Conservation (phyloP, 2,329 filamentous ascomycete species). For the Aspergillus chevalieri region DNA sequence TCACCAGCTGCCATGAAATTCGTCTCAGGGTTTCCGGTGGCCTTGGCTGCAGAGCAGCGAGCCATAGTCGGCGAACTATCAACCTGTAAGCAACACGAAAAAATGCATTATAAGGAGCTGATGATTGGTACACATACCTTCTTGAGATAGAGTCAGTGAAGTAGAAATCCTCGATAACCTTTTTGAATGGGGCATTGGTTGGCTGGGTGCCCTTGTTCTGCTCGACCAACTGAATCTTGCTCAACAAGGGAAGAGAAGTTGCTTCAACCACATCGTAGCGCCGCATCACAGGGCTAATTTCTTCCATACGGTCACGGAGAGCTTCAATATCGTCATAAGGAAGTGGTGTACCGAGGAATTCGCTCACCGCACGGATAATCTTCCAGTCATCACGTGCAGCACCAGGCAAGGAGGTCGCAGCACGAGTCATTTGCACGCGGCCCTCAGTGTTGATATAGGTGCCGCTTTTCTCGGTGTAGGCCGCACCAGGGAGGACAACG, state of each 20-base stretch:
- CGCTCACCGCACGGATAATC: conserved; percentile 87
- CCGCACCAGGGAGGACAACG: conserved; percentile 84
- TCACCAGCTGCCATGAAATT: conserved; percentile 71
- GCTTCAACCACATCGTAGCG: conserved; percentile 89
- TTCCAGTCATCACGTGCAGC: conserved; percentile 97
- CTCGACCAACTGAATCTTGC: conserved; percentile 92
- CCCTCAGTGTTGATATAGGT: conserved; percentile 99
- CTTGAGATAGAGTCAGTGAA: conserved; percentile 96
- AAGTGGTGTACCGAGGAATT: conserved; percentile 80
- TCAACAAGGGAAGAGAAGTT: conserved; percentile 64
- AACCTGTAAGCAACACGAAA: conserved; percentile 10
- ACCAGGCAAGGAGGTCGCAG: conserved; percentile 80
- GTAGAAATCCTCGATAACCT: conserved; percentile 92
- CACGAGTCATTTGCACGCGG: conserved; percentile 86
- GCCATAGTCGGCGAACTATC: conserved; percentile 93
- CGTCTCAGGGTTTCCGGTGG: conserved; percentile 67
- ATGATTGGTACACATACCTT: conserved; percentile 57
- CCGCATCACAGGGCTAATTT: conserved; percentile 85
- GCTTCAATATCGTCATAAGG: conserved; percentile 89
- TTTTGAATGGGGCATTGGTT: conserved; percentile 69
- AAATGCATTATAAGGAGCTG: neutral
- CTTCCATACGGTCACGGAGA: conserved; percentile 86
- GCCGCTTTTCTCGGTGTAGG: conserved; percentile 93
- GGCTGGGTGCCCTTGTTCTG: conserved; percentile 83
- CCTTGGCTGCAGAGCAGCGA: conserved; percentile 89